Conservation (phyloP, 2,329 filamentous ascomycete species). For the Neoascochyta sp. region DNA sequence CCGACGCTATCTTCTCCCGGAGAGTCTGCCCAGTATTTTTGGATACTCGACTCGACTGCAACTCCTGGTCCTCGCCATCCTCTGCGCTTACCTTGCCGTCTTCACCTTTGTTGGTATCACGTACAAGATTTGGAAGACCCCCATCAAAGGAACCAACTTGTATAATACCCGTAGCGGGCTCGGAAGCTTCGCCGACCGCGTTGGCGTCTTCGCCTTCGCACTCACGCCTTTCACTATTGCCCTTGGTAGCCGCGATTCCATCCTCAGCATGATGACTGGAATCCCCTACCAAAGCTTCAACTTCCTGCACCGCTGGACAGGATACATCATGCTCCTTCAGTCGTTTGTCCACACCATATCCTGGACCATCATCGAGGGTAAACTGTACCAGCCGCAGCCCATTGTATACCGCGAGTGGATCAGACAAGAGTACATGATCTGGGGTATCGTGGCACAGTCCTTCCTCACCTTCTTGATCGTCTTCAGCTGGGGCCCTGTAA, state of each 20-base stretch:
- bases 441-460: conserved; percentile 65
- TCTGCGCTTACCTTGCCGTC: conserved; percentile 59
- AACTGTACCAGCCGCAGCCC: conserved; percentile 68
- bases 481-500: conserved; percentile 55
- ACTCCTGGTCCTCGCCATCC: conserved; percentile 54
- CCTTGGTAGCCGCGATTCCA: conserved; percentile 61
- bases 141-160: conserved; percentile 54
- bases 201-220: conserved; percentile 67
- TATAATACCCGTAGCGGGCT: conserved; percentile 62
- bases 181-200: conserved; percentile 63
- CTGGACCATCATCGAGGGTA: conserved; percentile 64
- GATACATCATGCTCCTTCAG: conserved; percentile 67
- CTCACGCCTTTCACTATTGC: conserved; percentile 66
- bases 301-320: conserved; percentile 72
- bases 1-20: conserved; percentile 56
- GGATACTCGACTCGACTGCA: too few species aligned
- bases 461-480: conserved; percentile 59
- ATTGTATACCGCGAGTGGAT: conserved; percentile 55
- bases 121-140: conserved; percentile 66
- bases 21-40: too few species aligned
- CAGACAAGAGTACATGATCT: conserved; percentile 63
- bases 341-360: conserved; percentile 64
- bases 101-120: conserved; percentile 65
- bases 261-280: conserved; percentile 65
- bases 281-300: conserved; percentile 67